These are phyloP conservation scores for Ascosphaera acerosa DNA, from an alignment of 2,329 filamentous ascomycete genomes.

Conservation along the genomic window DNA sequence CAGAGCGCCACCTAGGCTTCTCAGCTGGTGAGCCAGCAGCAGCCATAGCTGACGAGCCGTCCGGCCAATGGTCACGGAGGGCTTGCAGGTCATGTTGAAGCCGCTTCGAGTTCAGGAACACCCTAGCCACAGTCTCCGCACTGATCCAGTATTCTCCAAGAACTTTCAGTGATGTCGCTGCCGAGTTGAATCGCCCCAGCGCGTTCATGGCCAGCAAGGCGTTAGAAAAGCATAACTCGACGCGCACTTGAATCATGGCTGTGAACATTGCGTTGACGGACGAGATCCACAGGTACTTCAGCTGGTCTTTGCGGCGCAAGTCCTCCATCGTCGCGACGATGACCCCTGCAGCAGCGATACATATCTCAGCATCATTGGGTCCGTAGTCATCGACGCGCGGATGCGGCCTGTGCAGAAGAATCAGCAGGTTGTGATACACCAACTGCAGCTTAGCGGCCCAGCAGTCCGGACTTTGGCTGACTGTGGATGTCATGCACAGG, in stretches of 20 bases:
- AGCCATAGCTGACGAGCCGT: slow-evolving; percentile 3
- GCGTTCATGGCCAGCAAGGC: slow-evolving; percentile 21
- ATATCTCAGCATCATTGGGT: slow-evolving; percentile 21
- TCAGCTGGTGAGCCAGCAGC: slow-evolving; percentile 2
- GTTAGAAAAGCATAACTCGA: slow-evolving; percentile 22
- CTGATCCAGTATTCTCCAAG: slow-evolving; percentile 20
- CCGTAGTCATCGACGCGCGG: slow-evolving; percentile 20
- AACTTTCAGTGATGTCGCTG: slow-evolving; percentile 17
- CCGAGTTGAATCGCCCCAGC: slow-evolving; percentile 20
- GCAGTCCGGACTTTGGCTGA: slow-evolving; percentile 13
- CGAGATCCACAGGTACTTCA: slow-evolving; percentile 21
- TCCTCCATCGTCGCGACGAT: slow-evolving; percentile 22
- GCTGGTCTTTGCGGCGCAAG: slow-evolving; percentile 16
- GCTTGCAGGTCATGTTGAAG: slow-evolving; percentile 17
- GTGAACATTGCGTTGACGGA: slow-evolving; percentile 21
- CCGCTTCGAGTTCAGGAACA: slow-evolving; percentile 20
- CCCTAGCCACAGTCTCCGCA: slow-evolving; percentile 18
- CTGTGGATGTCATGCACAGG: slow-evolving; percentile 15
- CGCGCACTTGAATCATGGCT: slow-evolving; percentile 22
- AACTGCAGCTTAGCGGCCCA: slow-evolving; percentile 22
- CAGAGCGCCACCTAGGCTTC: too few relatives aligned
- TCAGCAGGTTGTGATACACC: slow-evolving; percentile 22
- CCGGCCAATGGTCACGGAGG: slow-evolving; percentile 9
- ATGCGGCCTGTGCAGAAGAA: slow-evolving; percentile 21
- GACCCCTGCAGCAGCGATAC: slow-evolving; percentile 20